Base-by-base conservation (phyloP, 306 rosid species). In the Fragaria ananassa region DNA sequence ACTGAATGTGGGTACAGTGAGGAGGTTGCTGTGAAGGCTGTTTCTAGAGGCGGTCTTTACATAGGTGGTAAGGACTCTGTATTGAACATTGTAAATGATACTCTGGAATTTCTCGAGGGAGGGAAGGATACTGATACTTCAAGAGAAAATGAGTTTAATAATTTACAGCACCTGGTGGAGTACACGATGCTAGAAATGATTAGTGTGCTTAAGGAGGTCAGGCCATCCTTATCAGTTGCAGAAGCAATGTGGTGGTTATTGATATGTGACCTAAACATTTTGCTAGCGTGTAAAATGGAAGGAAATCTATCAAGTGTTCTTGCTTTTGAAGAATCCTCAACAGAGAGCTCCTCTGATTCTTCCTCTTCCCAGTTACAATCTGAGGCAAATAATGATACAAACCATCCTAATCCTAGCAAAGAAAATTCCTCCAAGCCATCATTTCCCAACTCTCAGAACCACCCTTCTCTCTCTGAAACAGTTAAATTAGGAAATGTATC, bases 171-270 rank as follows among this genome's bases (percentile, higher is more conserved):
- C 64, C 61, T 91, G 77, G 77, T 72, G 68, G 79, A 77, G 75
- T 88, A 79, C 80, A 87, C 86, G 8, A 68, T 91, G 86, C 45
- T 86, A 75, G 96, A 91, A 85, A 85, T 91, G 88, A 62, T 88
- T n/a, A 71, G 84, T 70, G 80, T 88, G 41, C 84, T 91, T 68
- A 76, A 79, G 15, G 93, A 88, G 78, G 76, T 91, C 49, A 88
- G 75, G 78, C 93, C 90, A 10, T 91, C 84, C 70, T 78, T 91
- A 62, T 79, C 90, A 18, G 84, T 63, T 45, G 84, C 84, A 18
- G 96, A 91, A 61, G 96, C 91, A 62, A 87, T 91, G 96, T 91
- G 96, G 96, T 74, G 79, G 77, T 81, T 88, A 81, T 68, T 91
- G 83, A 75, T 91, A 47, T 83, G 83, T 25, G 93, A 88, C 81